Base-by-base conservation (phyloP, 139 green algal species). In the Tetradesmus obliquus region DNA sequence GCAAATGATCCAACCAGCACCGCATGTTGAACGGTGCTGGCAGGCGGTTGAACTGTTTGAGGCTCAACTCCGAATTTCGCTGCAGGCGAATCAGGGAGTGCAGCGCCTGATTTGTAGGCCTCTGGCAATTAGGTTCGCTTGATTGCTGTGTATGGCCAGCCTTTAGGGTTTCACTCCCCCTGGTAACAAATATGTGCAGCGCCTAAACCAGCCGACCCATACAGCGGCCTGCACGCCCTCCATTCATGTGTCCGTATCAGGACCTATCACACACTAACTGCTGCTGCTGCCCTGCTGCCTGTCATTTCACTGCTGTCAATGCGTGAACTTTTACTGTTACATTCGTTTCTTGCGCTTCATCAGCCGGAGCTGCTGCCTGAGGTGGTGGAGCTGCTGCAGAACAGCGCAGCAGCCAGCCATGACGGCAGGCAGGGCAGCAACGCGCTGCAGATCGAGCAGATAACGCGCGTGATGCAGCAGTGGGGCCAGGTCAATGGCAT, bases 401-500 rank as follows among this genome's bases (percentile, higher is more conserved):
- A 82, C 84, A 94, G 91, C 85, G 91, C 90, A 82, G 87, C 83
- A 80, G 76, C 45, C 53, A 69, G 58, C 57, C 83, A 88, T 69
- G 81, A 86, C 54, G 86, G 69, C 7, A 13, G 69, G 13, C 51
- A 58, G 15, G 7, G 80, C 55, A 91, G 74, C 88, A 87, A 24
- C 2, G 82, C 51, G 2, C 54, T 86, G 81, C 92, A 95, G 60
- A 87, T 94, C 3, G 92, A 95, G 19, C 87, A 79, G 24, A 95
- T 96, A 15, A 79, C 87, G 19, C 66, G 89, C 0, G 91, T 95
- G 5, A 96, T 96, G 89, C 85, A 89, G 60, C 88, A 89, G 71
- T 96, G 94, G 94, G 94, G 91, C n/a, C 92, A 93, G 89, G 92
- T 94, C 60, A 95, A 95, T 55, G 93, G 93, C 57, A 88, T 95